Conservation (phyloP, 2,329 filamentous ascomycete species). For the Apiospora sp. region DNA sequence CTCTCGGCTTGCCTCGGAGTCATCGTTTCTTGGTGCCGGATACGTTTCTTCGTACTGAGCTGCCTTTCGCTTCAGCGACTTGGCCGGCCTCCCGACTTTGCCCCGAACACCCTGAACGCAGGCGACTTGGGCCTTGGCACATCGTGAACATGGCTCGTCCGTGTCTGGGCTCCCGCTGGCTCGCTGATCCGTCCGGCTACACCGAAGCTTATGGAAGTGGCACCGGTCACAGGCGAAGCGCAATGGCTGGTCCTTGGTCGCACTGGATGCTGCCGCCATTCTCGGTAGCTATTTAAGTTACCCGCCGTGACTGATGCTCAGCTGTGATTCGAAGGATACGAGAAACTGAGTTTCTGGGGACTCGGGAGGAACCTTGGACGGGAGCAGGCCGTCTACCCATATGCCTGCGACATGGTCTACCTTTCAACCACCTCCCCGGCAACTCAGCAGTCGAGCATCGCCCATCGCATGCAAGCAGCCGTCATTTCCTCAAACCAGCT, state of each 20-base stretch:
- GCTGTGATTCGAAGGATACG: not conserved
- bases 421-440: not conserved
- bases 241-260: not conserved
- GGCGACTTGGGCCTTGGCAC: not conserved
- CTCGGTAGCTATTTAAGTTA: not conserved
- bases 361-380: not conserved
- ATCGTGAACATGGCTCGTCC: not conserved
- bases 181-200: not conserved
- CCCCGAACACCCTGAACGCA: conserved; percentile 8
- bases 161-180: not conserved
- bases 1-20: not conserved
- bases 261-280: not conserved
- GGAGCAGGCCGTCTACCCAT: not conserved
- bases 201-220: conserved; percentile 20
- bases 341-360: not conserved
- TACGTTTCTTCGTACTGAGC: not conserved
- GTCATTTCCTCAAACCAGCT: not conserved
- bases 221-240: conserved; percentile 19
- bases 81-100: conserved; percentile 8
- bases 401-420: not conserved
- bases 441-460: not conserved
- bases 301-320: not conserved
- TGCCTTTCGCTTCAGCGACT: not conserved
- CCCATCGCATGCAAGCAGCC: not conserved
- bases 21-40: not conserved